Conservation (phyloP, 331 rosid genomes). For the Malus hybrid region DNA sequence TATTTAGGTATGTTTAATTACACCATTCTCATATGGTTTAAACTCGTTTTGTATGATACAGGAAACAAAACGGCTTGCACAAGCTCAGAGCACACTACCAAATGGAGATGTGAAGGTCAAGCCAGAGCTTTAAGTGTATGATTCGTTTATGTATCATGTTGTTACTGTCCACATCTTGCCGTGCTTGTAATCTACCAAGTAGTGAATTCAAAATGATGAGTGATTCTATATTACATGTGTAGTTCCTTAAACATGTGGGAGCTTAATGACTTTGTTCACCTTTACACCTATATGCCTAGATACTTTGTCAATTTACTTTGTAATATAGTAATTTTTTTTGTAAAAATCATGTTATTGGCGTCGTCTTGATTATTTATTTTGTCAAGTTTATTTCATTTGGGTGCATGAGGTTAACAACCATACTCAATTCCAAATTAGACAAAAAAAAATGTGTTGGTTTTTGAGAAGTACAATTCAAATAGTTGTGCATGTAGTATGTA, state of each 20-base stretch:
- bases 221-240: no score
- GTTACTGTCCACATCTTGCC: background rate
- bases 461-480: no score
- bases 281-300: background rate
- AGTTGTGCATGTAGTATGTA: no score
- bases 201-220: background rate
- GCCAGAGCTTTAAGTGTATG: conserved; percentile 42
- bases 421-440: no score
- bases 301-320: background rate
- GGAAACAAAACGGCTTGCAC: conserved; percentile 75
- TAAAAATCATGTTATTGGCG: background rate
- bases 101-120: conserved; percentile 87
- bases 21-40: background rate
- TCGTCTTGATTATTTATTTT: no score
- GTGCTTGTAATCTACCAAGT: background rate
- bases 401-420: no score
- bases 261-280: background rate
- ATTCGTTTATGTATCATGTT: conserved; percentile 7
- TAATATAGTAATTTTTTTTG: background rate
- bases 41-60: conserved; percentile 23
- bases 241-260: background rate
- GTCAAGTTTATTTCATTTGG: no score
- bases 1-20: background rate
- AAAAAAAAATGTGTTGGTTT: no score
- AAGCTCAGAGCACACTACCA: conserved; percentile 59